Percentiles rank a stretch among this genome's conserved stretches.
These are phyloP conservation scores for Colletotrichum cereale DNA, from an alignment of 2,329 filamentous ascomycete species.

Conservation along the genomic window DNA sequence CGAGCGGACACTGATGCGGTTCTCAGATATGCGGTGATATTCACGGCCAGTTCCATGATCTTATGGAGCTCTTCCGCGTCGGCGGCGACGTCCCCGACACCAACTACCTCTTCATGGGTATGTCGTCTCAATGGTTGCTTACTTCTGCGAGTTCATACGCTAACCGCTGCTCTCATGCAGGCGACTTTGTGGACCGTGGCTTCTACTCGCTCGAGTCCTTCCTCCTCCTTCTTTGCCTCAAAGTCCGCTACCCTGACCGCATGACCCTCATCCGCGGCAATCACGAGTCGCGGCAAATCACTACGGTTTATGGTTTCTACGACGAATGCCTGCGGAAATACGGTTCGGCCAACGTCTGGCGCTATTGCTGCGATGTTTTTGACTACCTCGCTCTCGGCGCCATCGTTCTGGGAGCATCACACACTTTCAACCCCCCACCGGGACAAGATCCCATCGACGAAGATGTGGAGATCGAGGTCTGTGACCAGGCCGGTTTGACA, in stretches of 20 bases:
- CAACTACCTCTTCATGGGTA: constrained; percentile 97
- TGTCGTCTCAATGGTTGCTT: constrained; percentile 31
- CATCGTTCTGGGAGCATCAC: constrained; percentile 87
- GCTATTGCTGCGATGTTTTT: constrained; percentile 97
- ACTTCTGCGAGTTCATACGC: neutral
- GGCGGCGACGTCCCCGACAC: constrained; percentile 95
- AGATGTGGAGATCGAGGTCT: constrained; percentile 92
- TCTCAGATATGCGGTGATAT: constrained; percentile 94
- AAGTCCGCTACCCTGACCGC: constrained; percentile 96
- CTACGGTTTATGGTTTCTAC: constrained; percentile 97
- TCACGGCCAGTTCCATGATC: constrained; percentile 94
- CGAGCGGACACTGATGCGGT: constrained; percentile 6
- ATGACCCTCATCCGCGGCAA: constrained; percentile 97
- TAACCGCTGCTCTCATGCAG: constrained; percentile 54
- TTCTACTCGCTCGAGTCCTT: constrained; percentile 99
- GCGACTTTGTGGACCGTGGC: constrained; percentile 96
- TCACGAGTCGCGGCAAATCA: constrained; percentile 96
- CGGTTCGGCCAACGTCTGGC: constrained; percentile 96
- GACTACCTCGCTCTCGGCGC: constrained; percentile 95
- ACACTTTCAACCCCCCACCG: constrained; percentile 65
- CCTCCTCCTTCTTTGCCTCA: constrained; percentile 92
- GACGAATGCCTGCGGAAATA: constrained; percentile 97
- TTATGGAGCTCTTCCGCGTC: constrained; percentile 96
- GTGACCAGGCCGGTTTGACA: constrained; percentile 85
- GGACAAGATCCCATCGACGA: constrained; percentile 68